phyloP scores from a whole-genome alignment of 106 monocot species.

The Phalaenopsis equestris region DNA sequence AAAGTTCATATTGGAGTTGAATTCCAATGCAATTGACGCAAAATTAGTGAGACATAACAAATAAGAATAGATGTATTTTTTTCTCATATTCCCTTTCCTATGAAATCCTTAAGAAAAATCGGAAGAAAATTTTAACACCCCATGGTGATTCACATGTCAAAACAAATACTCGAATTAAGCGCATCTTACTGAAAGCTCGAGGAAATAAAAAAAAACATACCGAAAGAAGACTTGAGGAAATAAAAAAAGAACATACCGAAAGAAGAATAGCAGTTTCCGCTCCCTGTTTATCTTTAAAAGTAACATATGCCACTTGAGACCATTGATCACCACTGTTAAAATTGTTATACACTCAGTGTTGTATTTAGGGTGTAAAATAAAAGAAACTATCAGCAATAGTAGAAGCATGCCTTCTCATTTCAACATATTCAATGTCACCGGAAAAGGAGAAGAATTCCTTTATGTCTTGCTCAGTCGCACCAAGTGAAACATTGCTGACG shows the following conservation, averaged over 20 bases:
- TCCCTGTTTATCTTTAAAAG: conserved; percentile 42
- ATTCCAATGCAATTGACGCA: too few species aligned
- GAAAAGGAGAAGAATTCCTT: conserved; percentile 31
- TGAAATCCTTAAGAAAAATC: too few species aligned
- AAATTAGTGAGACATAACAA: too few species aligned
- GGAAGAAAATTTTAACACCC: too few species aligned
- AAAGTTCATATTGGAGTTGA: too few species aligned
- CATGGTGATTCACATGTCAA: too few species aligned
- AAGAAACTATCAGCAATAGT: background rate
- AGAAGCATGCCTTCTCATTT: conserved; percentile 15
- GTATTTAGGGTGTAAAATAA: background rate
- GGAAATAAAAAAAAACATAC: conserved; percentile 7
- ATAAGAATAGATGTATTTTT: too few species aligned
- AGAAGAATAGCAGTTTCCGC: conserved; percentile 41
- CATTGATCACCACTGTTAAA: conserved; percentile 35
- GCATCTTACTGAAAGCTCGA: too few species aligned
- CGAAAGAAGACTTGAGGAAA: conserved; percentile 19
- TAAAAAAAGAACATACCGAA: conserved; percentile 15
- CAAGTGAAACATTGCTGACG: conserved; percentile 26
- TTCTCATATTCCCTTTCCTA: too few species aligned
- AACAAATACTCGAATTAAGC: too few species aligned
- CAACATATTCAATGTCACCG: conserved; percentile 27
- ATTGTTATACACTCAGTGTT: background rate
- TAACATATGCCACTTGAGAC: conserved; percentile 42
- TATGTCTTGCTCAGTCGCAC: conserved; percentile 25